Base-by-base conservation (phyloP, 2,329 filamentous ascomycete species). In the Penicillium sp. region DNA sequence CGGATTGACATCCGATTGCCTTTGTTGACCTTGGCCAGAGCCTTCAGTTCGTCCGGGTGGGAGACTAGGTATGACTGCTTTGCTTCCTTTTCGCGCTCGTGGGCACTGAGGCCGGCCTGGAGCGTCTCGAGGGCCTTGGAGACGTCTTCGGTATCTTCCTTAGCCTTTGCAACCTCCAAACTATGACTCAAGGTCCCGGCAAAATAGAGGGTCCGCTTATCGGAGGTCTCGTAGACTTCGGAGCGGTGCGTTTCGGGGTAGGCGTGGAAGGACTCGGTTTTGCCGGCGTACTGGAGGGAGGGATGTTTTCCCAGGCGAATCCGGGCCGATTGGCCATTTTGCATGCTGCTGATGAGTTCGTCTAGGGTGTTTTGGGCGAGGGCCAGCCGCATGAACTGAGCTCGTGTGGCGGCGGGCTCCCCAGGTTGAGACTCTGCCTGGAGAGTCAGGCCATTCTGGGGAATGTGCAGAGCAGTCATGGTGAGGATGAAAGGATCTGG, bases 121-220 rank as follows among this genome's bases (percentile, higher is more conserved):
- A 87, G 74, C 32, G 77, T 78, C 46, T 81, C 81, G 67, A 86
- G 68, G 23, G 84, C 84, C 53, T 80, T 78, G 66, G 87, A 84
- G 32, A 79, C 79, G 54, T 79, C 80, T 23, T 80, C 79, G 36
- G 78, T 81, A 29, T 75, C 79, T 65, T 80, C 74, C 65, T 80
- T 75, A 32, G 78, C 79, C 68, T 80, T 80, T 62, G 80, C 76
- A 29, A 84, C 77, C 59, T 77, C 76, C 29, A 85, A 75, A 55
- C 73, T 80, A 64, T 86, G 82, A 66, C 79, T 83, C 59, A 86
- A 72, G 20, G 82, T 66, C 36, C 82, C 82, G 21, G 78, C 72
- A 61, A 85, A 85, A 52, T 78, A 78, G 63, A 84, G 68, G 51
- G 77, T 75, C 55, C 75, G 68, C 51, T 75, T 68, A 48, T 75